Percentiles rank a stretch among this genome's conserved stretches.
phyloP scores from a whole-genome alignment of 352 stramenopile species.

The Phytophthora sansomeana region DNA sequence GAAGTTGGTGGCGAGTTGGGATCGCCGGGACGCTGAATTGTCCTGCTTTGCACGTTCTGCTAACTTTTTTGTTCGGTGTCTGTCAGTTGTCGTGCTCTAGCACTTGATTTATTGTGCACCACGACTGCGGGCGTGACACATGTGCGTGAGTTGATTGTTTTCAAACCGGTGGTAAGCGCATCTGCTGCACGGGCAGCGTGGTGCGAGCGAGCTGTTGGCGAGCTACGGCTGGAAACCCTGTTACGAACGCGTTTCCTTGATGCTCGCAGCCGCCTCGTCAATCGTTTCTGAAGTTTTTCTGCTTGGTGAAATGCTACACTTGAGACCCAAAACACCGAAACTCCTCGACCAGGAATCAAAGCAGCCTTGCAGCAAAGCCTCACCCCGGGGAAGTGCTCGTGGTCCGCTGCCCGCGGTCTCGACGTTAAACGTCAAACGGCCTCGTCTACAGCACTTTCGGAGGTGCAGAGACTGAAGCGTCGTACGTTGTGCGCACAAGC shows the following conservation, averaged over 20 bases:
- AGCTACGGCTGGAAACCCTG: neutral
- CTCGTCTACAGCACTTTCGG: neutral
- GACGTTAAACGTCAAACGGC: neutral
- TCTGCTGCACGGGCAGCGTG: neutral
- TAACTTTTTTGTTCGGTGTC: neutral
- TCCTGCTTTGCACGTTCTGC: neutral
- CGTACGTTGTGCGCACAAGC: too few relatives aligned
- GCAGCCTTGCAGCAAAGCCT: neutral
- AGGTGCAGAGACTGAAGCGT: too few relatives aligned
- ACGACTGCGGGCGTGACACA: neutral
- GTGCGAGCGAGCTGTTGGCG: neutral
- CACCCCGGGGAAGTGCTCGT: neutral
- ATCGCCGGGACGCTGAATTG: constrained; percentile 12
- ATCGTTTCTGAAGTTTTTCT: neutral
- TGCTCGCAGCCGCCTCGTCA: neutral
- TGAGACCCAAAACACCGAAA: neutral
- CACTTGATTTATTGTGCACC: constrained; percentile 22
- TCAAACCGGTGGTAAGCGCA: neutral
- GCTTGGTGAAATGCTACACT: neutral
- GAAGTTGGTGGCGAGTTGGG: constrained; percentile 20
- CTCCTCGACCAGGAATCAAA: too few relatives aligned
- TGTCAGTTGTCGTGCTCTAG: constrained; percentile 3
- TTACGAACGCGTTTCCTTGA: neutral
- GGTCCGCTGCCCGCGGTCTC: neutral
- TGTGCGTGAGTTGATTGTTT: constrained; percentile 1